Evolutionary conservation across 805 yeast genomes (phyloP).

Genomic region (Wickerhamiella spandovensis): DNA sequence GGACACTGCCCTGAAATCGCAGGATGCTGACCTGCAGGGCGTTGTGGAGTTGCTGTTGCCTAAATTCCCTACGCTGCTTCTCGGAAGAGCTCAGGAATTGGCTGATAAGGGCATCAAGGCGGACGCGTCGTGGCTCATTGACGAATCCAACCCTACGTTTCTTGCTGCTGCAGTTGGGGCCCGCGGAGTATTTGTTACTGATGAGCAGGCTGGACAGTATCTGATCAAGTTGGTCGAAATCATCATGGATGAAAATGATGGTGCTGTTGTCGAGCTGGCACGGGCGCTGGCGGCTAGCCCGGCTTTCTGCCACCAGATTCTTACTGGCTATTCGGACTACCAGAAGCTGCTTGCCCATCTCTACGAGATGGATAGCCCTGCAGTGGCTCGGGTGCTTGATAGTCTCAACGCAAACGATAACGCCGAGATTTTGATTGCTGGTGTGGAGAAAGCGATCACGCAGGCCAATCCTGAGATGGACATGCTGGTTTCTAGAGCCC

Average conservation of each 20-base stretch:
- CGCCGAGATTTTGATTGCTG: background rate
- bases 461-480: background rate
- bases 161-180: constrained; percentile 9
- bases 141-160: background rate
- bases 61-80: constrained; percentile 2
- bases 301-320: background rate
- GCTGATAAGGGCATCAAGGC: background rate
- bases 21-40: constrained; percentile 7
- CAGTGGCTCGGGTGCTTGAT: background rate
- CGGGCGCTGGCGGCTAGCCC: constrained; percentile 3
- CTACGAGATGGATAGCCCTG: constrained; percentile 4
- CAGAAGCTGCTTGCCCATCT: background rate
- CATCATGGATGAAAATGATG: constrained; percentile 3
- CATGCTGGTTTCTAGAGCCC: background rate
- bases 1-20: constrained; percentile 9
- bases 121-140: constrained; percentile 2
- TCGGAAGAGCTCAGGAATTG: constrained; percentile 6
- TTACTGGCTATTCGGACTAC: background rate
- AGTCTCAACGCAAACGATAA: background rate
- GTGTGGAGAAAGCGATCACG: background rate
- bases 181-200: constrained; percentile 5
- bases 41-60: constrained; percentile 6
- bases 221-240: constrained; percentile 5
- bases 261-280: background rate
- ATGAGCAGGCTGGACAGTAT: constrained; percentile 2